Evolutionary conservation across 352 stramenopile genomes (phyloP), one percentile per base, ranked within the genome.

Genomic region (Phytophthora sp.): DNA sequence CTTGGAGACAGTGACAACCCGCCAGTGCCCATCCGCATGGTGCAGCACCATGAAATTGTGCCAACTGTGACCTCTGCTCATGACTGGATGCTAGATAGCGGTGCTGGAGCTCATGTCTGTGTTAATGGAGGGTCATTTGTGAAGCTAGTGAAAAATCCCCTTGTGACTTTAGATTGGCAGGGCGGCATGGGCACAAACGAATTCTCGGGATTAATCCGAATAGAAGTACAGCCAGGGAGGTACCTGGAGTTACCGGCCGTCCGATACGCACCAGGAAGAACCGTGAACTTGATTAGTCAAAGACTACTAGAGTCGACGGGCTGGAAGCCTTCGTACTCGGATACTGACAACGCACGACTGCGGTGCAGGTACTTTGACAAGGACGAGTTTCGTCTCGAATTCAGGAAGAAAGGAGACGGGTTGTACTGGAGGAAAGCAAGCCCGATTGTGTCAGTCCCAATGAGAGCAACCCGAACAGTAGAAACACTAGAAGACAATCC

Each of bases 11-110:
- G 27, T 15, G 23, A 42, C 7, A 44, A 59, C 18, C 38, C 51
- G 12, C 51, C 51, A 26, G 51, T 59, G 10, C 51, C 51, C 3
- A 59, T 59, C 17, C 51, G n/a, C 12, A 43, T 59, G 51, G 13
- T 30, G 18, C 27, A 38, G 6, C 15, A 1, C 11, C 6, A 39
- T 18, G 15, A 17, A 10, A n/a, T 39, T 4, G 32, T 15, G 11
- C 11, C 13, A 18, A 27, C 27, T 15, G 27, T 12, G 7, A 37
- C 7, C 8, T 35, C 12, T n/a, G 4, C 8, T 4, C 27, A 42
- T 34, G 17, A 58, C 13, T 37, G 50, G 50, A 58, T 58, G 39
- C 23, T 52, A 9, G 41, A 52, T 45, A 51, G 27, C 31, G 52
- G 52, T 26, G 52, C 52, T 30, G 52, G 52, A 10, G 39, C 39